Percentiles rank a stretch among this genome's conserved stretches.
These are phyloP conservation scores for Picea glauca DNA, from an alignment of 75 land plant genomes.

Conservation along the genomic window DNA sequence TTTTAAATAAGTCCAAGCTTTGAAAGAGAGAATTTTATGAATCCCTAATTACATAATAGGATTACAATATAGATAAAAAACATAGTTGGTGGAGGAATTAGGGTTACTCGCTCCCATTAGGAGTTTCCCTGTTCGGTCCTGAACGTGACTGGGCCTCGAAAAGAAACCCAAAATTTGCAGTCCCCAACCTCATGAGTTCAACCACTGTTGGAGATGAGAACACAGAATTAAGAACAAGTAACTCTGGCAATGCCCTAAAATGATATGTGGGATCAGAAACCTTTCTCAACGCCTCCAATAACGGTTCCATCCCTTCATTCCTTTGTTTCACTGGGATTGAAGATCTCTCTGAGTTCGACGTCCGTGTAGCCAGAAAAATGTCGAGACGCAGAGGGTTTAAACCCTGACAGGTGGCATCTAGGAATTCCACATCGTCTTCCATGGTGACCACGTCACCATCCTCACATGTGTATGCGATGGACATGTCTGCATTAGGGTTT, in stretches of 20 bases:
- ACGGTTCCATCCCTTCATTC: not conserved
- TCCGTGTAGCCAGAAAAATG: not conserved
- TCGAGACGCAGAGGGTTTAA: slow-evolving; percentile 27
- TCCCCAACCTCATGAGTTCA: not conserved
- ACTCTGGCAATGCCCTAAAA: not conserved
- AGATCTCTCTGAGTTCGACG: not conserved
- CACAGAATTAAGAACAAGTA: not conserved
- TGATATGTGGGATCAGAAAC: not conserved
- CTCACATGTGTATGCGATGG: slow-evolving; percentile 26
- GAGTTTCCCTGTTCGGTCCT: not conserved
- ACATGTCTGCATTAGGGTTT: slow-evolving; percentile 7
- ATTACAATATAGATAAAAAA: too few species aligned
- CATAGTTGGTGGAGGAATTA: not conserved
- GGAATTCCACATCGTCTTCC: slow-evolving; percentile 25
- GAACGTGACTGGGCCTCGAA: not conserved
- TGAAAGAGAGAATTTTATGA: too few species aligned
- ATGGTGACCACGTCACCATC: slow-evolving; percentile 30
- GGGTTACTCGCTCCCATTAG: not conserved
- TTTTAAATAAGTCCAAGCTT: too few species aligned
- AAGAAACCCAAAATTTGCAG: not conserved
- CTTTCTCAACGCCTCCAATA: not conserved
- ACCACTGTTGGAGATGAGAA: not conserved
- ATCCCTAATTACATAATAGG: too few species aligned
- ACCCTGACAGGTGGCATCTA: slow-evolving; percentile 22
- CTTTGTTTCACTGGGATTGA: not conserved